Conservation (phyloP, 164 flowering plant species). For the Houttuynia cordata region DNA sequence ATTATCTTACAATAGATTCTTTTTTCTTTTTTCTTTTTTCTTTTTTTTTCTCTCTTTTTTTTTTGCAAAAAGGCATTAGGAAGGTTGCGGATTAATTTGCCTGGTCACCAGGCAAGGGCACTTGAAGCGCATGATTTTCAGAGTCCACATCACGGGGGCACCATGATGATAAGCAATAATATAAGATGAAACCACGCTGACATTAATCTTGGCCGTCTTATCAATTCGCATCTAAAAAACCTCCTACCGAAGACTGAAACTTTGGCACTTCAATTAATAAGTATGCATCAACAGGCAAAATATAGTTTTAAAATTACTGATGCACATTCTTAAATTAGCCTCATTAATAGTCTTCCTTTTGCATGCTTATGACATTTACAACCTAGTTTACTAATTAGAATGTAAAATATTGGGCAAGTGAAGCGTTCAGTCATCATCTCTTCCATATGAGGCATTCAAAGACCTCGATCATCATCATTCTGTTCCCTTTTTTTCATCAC, state of each 20-base stretch:
- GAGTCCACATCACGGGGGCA: slow-evolving; percentile 3
- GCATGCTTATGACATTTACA: no score
- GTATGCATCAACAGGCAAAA: no score
- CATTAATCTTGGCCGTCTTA: background rate
- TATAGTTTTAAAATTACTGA: no score
- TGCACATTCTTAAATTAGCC: no score
- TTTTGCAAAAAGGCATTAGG: no score
- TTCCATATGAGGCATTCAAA: background rate
- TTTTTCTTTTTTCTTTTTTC: no score
- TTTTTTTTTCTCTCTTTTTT: no score
- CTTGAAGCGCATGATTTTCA: background rate
- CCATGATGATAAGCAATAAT: background rate
- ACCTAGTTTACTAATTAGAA: background rate
- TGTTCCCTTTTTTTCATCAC: slow-evolving; percentile 5
- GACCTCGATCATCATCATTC: slow-evolving; percentile 2
- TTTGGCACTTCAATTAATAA: background rate
- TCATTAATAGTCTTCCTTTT: no score
- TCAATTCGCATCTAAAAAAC: background rate
- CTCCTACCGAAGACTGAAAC: background rate
- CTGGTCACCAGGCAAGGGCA: background rate
- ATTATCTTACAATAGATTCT: no score
- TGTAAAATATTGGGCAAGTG: background rate
- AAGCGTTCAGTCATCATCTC: background rate
- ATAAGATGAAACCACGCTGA: background rate
- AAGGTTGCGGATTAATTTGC: no score